These are phyloP conservation scores for Thielaviopsis cerberus DNA, from an alignment of 2,329 filamentous ascomycete genomes.

Conservation along the genomic window DNA sequence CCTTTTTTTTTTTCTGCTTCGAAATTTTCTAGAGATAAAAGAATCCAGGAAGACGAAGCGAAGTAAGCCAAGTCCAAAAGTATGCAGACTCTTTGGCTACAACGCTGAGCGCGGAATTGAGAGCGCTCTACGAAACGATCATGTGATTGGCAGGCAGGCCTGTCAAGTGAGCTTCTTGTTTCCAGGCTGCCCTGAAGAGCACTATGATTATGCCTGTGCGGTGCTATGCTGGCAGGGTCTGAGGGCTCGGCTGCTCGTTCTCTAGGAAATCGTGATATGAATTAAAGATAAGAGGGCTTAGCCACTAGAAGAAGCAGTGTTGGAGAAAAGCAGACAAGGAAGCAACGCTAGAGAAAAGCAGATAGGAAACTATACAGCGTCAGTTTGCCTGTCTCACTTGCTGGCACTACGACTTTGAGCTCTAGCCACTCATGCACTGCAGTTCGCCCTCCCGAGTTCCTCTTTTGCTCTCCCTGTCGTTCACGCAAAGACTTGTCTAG, in stretches of 20 bases:
- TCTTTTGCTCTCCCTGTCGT: not conserved
- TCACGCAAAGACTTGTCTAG: not conserved
- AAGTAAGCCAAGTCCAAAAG: no score
- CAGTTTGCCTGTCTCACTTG: not conserved
- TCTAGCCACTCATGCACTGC: not conserved
- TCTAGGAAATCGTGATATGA: not conserved
- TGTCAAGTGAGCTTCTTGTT: no score
- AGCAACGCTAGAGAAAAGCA: not conserved
- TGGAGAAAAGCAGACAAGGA: not conserved
- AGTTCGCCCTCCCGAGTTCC: no score
- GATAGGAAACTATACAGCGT: no score
- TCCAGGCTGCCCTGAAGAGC: not conserved
- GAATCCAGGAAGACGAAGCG: no score
- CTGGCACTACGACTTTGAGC: not conserved
- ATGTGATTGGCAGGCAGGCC: no score
- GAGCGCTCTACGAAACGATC: not conserved
- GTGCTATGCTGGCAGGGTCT: no score
- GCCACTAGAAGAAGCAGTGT: no score
- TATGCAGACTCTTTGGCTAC: no score
- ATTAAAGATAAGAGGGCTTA: not conserved
- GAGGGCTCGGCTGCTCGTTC: not conserved
- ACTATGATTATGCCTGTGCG: not conserved
- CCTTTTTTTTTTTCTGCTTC: not conserved
- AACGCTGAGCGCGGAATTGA: not conserved
- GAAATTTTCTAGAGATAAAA: not conserved